phyloP scores from a whole-genome alignment of 2,329 filamentous ascomycete species.

The Neonectria hederae region DNA sequence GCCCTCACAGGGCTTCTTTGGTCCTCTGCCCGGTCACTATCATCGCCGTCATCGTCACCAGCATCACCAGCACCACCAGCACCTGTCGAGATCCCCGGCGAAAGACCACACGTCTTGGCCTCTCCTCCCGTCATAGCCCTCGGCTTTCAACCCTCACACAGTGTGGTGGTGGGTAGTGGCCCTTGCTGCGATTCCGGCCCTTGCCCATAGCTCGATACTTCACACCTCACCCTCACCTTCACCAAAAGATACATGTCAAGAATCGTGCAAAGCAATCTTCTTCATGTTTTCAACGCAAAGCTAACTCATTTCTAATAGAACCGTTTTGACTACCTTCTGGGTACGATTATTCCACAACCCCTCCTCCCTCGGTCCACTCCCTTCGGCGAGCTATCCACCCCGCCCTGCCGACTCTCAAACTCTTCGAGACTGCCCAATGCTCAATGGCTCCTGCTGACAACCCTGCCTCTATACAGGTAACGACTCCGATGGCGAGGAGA shows the following conservation, averaged over 20 bases:
- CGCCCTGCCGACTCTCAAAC: constrained; percentile 29
- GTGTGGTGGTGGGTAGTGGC: constrained; percentile 1
- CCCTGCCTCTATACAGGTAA: constrained; percentile 57
- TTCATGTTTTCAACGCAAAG: constrained; percentile 16
- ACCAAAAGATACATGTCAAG: background rate
- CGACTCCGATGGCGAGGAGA: constrained; percentile 69
- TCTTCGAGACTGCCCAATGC: constrained; percentile 24
- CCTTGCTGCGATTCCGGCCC: constrained; percentile 12
- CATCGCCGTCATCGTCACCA: background rate
- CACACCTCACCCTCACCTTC: background rate
- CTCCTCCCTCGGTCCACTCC: constrained; percentile 32
- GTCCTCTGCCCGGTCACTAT: background rate
- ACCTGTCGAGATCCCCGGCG: background rate
- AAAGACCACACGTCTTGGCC: background rate
- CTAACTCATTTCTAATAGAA: constrained; percentile 70
- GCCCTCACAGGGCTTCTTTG: background rate
- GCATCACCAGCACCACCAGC: background rate
- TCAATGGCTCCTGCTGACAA: constrained; percentile 40
- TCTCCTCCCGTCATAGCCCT: background rate
- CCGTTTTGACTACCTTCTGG: constrained; percentile 91
- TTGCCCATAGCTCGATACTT: background rate
- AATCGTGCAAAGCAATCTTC: background rate
- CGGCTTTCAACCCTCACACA: background rate
- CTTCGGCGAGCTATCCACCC: constrained; percentile 25
- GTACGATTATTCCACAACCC: constrained; percentile 64